phyloP scores from a whole-genome alignment of 1,139 yeast species.

The Debaryomyces coudertii region DNA sequence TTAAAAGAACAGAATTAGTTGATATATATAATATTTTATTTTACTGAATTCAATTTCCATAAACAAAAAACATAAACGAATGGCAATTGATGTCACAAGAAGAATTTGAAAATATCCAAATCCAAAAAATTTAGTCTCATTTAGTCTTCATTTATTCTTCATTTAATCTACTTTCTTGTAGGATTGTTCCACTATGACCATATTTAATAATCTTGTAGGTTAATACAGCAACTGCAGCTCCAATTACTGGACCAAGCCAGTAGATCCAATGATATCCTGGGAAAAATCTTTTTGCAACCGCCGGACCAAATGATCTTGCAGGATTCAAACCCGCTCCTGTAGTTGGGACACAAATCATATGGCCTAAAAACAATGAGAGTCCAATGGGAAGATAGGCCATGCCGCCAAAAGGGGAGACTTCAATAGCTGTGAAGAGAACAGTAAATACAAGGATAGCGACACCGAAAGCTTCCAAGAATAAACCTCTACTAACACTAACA shows the following conservation, averaged over 20 bases:
- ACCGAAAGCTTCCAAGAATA: slow-evolving; percentile 83
- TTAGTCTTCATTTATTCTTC: no score
- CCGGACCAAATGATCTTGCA: slow-evolving; percentile 87
- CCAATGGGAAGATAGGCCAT: slow-evolving; percentile 88
- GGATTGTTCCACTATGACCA: neutral
- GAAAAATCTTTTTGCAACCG: slow-evolving; percentile 70
- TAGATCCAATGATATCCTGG: slow-evolving; percentile 89
- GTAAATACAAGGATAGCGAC: slow-evolving; percentile 74
- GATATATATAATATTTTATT: no score
- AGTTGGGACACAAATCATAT: slow-evolving; percentile 78
- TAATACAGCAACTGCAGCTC: slow-evolving; percentile 58
- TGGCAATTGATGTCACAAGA: no score
- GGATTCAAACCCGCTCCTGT: slow-evolving; percentile 95
- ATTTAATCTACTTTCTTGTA: slow-evolving; percentile 30
- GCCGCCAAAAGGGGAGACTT: slow-evolving; percentile 74
- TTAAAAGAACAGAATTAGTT: no score
- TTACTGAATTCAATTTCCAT: no score
- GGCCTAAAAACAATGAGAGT: slow-evolving; percentile 78
- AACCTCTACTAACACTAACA: slow-evolving; percentile 71
- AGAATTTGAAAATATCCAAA: no score
- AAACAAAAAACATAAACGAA: no score
- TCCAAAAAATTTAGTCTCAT: no score
- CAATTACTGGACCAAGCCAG: slow-evolving; percentile 85
- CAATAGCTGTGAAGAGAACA: slow-evolving; percentile 83
- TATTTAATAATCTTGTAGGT: neutral